A percentile compares a stretch with the other conserved stretches of the same genome.
phyloP scores from a whole-genome alignment of 192 early-diverging fungal species.

The Linnemannia zychae region DNA sequence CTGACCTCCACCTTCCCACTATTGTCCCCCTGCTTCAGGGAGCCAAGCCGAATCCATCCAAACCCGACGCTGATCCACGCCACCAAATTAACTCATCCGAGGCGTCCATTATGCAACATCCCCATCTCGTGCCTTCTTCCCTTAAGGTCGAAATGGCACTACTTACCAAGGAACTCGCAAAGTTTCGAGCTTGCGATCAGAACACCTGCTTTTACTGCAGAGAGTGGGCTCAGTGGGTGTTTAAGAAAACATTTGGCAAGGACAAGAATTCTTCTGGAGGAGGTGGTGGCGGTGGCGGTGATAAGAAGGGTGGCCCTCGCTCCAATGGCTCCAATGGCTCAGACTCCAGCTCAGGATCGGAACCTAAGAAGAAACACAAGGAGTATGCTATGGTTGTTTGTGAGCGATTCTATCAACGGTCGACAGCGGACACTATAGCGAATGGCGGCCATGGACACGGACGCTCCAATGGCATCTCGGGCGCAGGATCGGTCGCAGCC shows the following conservation, averaged over 20 bases:
- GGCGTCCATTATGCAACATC: conserved; percentile 36
- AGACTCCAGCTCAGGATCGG: conserved; percentile 16
- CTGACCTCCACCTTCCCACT: conserved; percentile 54
- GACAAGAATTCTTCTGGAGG: conserved; percentile 25
- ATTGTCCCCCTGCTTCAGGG: conserved; percentile 49
- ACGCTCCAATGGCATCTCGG: conserved; percentile 22
- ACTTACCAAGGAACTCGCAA: conserved; percentile 76
- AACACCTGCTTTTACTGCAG: conserved; percentile 82
- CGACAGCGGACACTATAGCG: conserved; percentile 35
- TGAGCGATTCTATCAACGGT: conserved; percentile 52
- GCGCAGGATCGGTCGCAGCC: conserved; percentile 46
- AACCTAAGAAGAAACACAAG: conserved; percentile 49
- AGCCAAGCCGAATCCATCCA: conserved; percentile 23
- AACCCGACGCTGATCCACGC: conserved; percentile 13
- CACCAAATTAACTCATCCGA: conserved; percentile 24
- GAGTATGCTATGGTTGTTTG: conserved; percentile 54
- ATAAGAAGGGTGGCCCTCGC: conserved; percentile 48
- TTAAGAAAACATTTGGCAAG: conserved; percentile 72
- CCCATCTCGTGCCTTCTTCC: conserved; percentile 58
- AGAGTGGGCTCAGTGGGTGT: conserved; percentile 85
- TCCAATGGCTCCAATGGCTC: conserved; percentile 28
- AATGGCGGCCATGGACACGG: conserved; percentile 14
- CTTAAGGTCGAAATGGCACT: conserved; percentile 74
- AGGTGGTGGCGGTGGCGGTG: background rate
- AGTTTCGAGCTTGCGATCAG: conserved; percentile 80